Percentiles rank a stretch among this genome's conserved stretches.
Evolutionary conservation across 2,329 filamentous ascomycete species (phyloP).

Genomic region (Xylaria sp.): DNA sequence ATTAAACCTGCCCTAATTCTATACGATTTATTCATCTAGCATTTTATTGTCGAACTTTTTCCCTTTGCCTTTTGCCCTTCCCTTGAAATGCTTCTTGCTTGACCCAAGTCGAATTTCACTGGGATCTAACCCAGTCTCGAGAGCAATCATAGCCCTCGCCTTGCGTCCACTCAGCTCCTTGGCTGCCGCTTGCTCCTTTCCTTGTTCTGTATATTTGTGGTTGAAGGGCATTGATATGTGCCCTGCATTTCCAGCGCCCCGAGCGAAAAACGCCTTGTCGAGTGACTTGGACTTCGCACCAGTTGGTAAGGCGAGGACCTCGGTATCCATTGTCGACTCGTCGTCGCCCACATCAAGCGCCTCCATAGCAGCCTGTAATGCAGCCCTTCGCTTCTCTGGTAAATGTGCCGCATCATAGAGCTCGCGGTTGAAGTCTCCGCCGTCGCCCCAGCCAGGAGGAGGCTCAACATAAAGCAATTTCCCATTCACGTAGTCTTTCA

Average conservation of each 20-base stretch:
- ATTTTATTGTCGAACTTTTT: conserved; percentile 57
- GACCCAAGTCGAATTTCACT: conserved; percentile 74
- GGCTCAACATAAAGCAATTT: conserved; percentile 94
- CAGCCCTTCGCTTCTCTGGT: conserved; percentile 80
- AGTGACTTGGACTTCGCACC: conserved; percentile 81
- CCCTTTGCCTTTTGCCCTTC: conserved; percentile 71
- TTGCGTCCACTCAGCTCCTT: conserved; percentile 87
- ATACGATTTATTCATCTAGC: conserved; percentile 51
- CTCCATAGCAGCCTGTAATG: conserved; percentile 65
- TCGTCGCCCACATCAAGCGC: conserved; percentile 57
- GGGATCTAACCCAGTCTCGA: conserved; percentile 87
- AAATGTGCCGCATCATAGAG: conserved; percentile 87
- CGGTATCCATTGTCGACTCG: conserved; percentile 55
- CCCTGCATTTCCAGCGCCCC: conserved; percentile 62
- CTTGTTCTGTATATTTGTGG: conserved; percentile 88
- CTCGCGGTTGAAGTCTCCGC: conserved; percentile 83
- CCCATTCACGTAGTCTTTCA: conserved; percentile 98
- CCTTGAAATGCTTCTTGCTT: conserved; percentile 95
- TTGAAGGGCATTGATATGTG: conserved; percentile 85
- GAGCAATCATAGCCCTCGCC: conserved; percentile 78
- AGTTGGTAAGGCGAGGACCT: conserved; percentile 63
- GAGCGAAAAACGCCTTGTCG: conserved; percentile 88
- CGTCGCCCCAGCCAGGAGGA: conserved; percentile 78
- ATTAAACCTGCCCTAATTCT: neutral
- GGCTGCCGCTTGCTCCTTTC: conserved; percentile 60